Evolutionary conservation across 306 rosid species (phyloP).

Genomic region (Vigna nakashimae): DNA sequence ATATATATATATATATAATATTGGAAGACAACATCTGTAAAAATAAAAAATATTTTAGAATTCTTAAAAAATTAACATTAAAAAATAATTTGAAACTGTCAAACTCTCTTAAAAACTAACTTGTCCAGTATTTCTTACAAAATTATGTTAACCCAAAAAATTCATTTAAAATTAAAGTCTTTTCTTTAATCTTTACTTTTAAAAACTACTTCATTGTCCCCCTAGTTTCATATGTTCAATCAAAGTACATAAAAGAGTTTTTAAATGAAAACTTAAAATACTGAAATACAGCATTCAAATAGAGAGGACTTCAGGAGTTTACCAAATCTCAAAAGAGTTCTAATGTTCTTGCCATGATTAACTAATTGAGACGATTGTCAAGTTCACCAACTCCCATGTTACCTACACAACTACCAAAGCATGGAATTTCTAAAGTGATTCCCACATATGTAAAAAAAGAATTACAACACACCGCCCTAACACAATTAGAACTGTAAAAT

Average conservation of each 20-base stretch:
- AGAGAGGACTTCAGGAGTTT: neutral
- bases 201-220: neutral
- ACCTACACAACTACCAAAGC: neutral
- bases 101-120: no score
- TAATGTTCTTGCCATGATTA: constrained; percentile 19
- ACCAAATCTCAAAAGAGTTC: neutral
- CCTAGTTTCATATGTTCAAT: neutral
- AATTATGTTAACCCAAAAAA: neutral
- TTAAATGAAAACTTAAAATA: neutral
- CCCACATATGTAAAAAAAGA: neutral
- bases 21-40: no score
- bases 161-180: neutral
- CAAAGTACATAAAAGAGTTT: neutral
- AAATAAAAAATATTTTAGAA: no score
- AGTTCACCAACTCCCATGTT: constrained; percentile 36
- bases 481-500: no score
- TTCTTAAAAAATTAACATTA: no score
- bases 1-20: no score
- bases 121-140: neutral
- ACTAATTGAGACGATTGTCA: neutral
- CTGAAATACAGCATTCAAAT: neutral
- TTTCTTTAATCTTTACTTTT: neutral
- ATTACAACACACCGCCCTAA: neutral
- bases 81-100: no score
- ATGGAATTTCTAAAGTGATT: neutral